Evolutionary conservation across 345 rosid species (phyloP), one percentile per base, ranked within the genome.

Genomic region (Acer negundo): DNA sequence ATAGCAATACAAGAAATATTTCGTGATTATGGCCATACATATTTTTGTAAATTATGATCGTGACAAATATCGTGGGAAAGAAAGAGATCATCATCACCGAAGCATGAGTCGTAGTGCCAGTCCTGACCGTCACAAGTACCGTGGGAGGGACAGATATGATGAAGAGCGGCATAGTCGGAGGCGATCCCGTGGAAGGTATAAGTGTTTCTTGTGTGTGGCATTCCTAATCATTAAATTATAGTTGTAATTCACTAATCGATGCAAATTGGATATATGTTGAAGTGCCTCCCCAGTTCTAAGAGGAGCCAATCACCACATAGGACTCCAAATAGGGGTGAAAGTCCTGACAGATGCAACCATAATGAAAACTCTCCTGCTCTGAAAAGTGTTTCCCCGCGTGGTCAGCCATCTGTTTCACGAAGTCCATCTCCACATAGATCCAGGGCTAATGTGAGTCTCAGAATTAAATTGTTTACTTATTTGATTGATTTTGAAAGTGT

Each of bases 61-160:
- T 67, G 91, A 85, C 67, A 85, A 77, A 67, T 77, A 79, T 69
- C 88, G 83, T 49, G 80, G 80, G 24, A 78, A 75, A 79, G 88
- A 87, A 74, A 85, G 76, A 69, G 89, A 84, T 20, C 51, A 80
- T 74, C 87, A 76, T 61, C 78, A 73, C 44, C 83, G 78, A 44
- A 85, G 88, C 80, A 73, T 85, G 78, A 87, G 90, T 69, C 86
- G 82, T 47, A 89, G 92, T 75, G 82, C 84, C 4, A 87, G 89
- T 83, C 92, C 90, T 62, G 86, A 86, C 70, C 79, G 81, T 75
- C 71, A 68, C 24, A 87, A 72, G 74, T 80, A 86, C n/a, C 84
- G 81, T 56, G 86, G 86, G 17, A 67, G 83, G 75, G 86, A 86
- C 56, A 87, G 84, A 61, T 85, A 84, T 76, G 87, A 82, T 76